phyloP scores from a whole-genome alignment of 192 early-diverging fungal genomes.

The Podila minutissima region DNA sequence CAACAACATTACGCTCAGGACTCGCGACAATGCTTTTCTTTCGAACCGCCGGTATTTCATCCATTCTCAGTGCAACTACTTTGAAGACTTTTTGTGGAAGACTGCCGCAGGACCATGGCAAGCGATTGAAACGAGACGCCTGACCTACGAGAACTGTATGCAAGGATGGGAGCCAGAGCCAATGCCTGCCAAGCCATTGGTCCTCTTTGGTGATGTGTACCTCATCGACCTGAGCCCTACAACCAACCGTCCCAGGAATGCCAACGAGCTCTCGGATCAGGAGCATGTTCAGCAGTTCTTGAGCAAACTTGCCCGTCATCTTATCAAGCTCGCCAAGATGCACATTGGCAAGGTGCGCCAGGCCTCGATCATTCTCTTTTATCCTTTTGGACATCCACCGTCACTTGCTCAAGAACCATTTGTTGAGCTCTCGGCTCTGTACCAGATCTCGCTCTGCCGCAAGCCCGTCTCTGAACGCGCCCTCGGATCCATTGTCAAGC shows the following conservation, averaged over 20 bases:
- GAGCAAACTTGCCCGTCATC: conserved; percentile 19
- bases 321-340: conserved; percentile 24
- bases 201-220: conserved; percentile 40
- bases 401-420: conserved; percentile 43
- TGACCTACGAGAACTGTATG: conserved; percentile 31
- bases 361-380: conserved; percentile 40
- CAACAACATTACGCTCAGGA: conserved; percentile 49
- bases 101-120: conserved; percentile 31
- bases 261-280: conserved; percentile 28
- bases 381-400: conserved; percentile 49
- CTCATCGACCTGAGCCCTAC: conserved; percentile 45
- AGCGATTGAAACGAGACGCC: conserved; percentile 17
- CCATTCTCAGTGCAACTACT: conserved; percentile 45
- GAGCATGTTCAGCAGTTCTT: conserved; percentile 30
- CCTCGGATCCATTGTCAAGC: conserved; percentile 43
- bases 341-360: conserved; percentile 33
- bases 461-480: conserved; percentile 47
- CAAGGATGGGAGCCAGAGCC: conserved; percentile 29
- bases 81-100: conserved; percentile 52
- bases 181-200: conserved; percentile 12
- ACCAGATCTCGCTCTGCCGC: conserved; percentile 48
- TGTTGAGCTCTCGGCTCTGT: conserved; percentile 23
- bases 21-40: conserved; percentile 47
- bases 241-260: conserved; percentile 19
- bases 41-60: conserved; percentile 44